Percentiles rank a stretch among this genome's conserved stretches.
phyloP scores from a whole-genome alignment of 805 yeast genomes.

The Saccharomycopsis fermentans region DNA sequence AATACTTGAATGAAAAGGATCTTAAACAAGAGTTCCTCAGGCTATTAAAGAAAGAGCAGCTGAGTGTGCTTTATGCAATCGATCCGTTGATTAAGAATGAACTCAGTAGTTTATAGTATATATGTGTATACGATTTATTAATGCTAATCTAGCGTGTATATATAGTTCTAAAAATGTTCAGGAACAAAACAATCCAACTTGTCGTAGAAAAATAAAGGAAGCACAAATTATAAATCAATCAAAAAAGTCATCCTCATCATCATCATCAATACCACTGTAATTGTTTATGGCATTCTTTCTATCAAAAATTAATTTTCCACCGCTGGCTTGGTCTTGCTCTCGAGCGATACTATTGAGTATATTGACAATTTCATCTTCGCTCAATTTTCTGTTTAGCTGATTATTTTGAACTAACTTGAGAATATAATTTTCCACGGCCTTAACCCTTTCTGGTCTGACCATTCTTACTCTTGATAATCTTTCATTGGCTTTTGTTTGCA shows the following conservation, averaged over 20 bases:
- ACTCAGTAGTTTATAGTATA: not conserved
- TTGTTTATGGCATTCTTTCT: conserved; percentile 32
- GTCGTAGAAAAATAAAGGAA: not conserved
- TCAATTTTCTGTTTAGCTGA: conserved; percentile 60
- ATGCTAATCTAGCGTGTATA: not conserved
- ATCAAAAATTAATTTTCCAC: conserved; percentile 56
- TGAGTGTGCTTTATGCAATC: not conserved
- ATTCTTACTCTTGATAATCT: conserved; percentile 76
- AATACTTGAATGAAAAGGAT: conserved; percentile 31
- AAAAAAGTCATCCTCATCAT: conserved; percentile 30
- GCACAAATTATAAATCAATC: conserved; percentile 4
- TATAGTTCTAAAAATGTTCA: not conserved
- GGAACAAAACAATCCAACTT: not conserved
- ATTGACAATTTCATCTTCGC: conserved; percentile 73
- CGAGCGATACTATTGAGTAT: conserved; percentile 74
- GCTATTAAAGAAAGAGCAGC: not conserved
- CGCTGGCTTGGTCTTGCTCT: conserved; percentile 53
- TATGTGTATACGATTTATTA: not conserved
- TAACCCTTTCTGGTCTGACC: conserved; percentile 87
- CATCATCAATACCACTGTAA: conserved; percentile 26
- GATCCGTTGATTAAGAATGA: conserved; percentile 2
- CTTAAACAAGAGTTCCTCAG: conserved; percentile 7
- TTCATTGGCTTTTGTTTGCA: conserved; percentile 80
- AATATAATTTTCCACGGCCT: conserved; percentile 75
- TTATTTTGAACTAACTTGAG: conserved; percentile 68